Percentiles rank a stretch among this genome's conserved stretches.
Conservation (phyloP, 352 stramenopile species). For the Phytophthora rubi region DNA sequence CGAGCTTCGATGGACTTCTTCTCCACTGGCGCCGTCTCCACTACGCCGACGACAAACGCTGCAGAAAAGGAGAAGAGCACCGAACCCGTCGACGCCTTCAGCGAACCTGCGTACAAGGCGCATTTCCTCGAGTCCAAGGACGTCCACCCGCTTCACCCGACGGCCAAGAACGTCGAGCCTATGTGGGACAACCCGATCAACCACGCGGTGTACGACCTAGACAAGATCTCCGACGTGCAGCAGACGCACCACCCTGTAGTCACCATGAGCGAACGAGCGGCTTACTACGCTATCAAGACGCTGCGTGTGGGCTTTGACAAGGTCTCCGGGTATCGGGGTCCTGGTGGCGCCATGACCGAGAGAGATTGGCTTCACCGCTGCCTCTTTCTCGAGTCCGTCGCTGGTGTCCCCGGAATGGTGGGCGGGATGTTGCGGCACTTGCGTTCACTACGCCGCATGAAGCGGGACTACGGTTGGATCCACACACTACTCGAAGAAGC, state of each 20-base stretch:
- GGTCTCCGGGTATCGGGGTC: slow-evolving; percentile 58
- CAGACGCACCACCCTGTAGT: slow-evolving; percentile 39
- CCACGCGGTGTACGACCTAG: slow-evolving; percentile 43
- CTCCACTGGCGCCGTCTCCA: slow-evolving; percentile 11
- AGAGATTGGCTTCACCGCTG: slow-evolving; percentile 67
- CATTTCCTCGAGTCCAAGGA: slow-evolving; percentile 39
- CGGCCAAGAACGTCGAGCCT: slow-evolving; percentile 7
- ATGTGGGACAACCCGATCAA: slow-evolving; percentile 46
- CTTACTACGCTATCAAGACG: slow-evolving; percentile 41
- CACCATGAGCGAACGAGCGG: slow-evolving; percentile 37
- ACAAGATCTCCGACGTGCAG: slow-evolving; percentile 37
- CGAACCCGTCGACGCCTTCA: slow-evolving; percentile 22
- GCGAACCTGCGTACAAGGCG: slow-evolving; percentile 30
- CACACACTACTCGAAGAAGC: slow-evolving; percentile 91
- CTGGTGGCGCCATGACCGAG: slow-evolving; percentile 67
- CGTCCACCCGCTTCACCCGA: slow-evolving; percentile 19
- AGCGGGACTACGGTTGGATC: slow-evolving; percentile 92
- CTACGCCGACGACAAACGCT: neutral
- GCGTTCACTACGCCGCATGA: slow-evolving; percentile 82
- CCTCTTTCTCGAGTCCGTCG: slow-evolving; percentile 84
- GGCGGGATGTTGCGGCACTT: slow-evolving; percentile 81
- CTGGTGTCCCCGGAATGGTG: slow-evolving; percentile 81
- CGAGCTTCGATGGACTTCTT: slow-evolving; percentile 17
- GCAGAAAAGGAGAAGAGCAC: neutral
- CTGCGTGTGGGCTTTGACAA: slow-evolving; percentile 59